A percentile compares a stretch with the other conserved stretches of the same genome.
Evolutionary conservation across 345 rosid species (phyloP).

Genomic region (Gossypium herbaceum): DNA sequence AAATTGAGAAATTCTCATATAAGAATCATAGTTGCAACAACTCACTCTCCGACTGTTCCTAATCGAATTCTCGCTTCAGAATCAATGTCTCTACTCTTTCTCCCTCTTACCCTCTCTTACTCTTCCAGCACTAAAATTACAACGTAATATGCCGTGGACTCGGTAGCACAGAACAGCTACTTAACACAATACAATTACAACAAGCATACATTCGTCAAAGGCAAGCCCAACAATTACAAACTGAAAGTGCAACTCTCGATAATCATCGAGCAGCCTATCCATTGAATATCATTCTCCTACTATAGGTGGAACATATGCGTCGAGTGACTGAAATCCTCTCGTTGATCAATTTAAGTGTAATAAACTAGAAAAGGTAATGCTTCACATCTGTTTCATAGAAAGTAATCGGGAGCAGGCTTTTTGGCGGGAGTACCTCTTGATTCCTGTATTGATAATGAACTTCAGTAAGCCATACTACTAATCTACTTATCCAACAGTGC

Average conservation of each 20-base stretch:
- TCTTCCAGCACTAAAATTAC: neutral
- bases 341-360: slow-evolving; percentile 1
- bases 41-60: slow-evolving; percentile 8
- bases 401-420: slow-evolving; percentile 95
- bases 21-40: slow-evolving; percentile 17
- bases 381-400: slow-evolving; percentile 43
- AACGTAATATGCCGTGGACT: neutral
- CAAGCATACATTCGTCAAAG: neutral
- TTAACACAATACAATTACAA: slow-evolving; percentile 1
- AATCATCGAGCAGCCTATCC: neutral
- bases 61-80: neutral
- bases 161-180: neutral
- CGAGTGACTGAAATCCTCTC: slow-evolving; percentile 7
- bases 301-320: neutral
- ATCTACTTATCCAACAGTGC: neutral
- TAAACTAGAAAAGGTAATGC: neutral
- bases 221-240: neutral
- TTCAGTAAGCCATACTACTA: neutral
- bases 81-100: neutral
- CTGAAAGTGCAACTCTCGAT: neutral
- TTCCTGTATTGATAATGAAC: slow-evolving; percentile 47
- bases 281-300: neutral
- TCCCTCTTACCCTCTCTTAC: neutral
- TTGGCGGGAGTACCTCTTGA: slow-evolving; percentile 85
- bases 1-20: neutral